Conservation (phyloP, 2,329 filamentous ascomycete species). For the Knoxdaviesia capensis region DNA sequence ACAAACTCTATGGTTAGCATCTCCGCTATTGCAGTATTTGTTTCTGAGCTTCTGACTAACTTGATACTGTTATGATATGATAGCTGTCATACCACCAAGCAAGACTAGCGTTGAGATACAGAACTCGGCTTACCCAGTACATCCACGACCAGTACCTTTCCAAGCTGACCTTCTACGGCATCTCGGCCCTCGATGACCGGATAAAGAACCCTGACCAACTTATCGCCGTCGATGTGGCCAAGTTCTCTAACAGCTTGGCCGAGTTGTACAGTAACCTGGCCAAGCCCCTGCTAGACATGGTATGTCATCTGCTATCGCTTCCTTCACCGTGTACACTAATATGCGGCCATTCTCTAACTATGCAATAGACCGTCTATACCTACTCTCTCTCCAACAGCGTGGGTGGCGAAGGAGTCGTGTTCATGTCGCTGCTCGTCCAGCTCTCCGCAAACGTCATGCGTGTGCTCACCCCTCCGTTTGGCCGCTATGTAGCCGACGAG, state of each 20-base stretch:
- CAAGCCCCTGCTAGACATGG: slow-evolving; percentile 86
- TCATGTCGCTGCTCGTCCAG: slow-evolving; percentile 88
- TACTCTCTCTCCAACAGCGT: slow-evolving; percentile 85
- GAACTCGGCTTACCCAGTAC: slow-evolving; percentile 77
- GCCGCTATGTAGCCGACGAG: slow-evolving; percentile 94
- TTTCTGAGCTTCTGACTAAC: neutral
- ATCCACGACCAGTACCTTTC: slow-evolving; percentile 93
- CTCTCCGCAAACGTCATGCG: slow-evolving; percentile 86
- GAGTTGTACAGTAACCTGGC: slow-evolving; percentile 93
- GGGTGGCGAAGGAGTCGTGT: slow-evolving; percentile 86
- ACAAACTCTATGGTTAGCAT: slow-evolving; percentile 85
- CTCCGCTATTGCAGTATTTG: too few relatives aligned
- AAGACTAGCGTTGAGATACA: slow-evolving; percentile 79
- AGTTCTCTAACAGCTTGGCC: slow-evolving; percentile 86
- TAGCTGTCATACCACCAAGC: slow-evolving; percentile 94
- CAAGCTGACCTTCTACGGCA: slow-evolving; percentile 95
- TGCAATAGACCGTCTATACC: slow-evolving; percentile 61
- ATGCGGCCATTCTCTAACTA: slow-evolving; percentile 8
- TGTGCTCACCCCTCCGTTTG: slow-evolving; percentile 83
- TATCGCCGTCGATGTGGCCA: slow-evolving; percentile 88
- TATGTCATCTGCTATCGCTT: slow-evolving; percentile 14
- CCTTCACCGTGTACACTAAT: neutral
- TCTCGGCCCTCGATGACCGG: slow-evolving; percentile 84
- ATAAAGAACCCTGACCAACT: slow-evolving; percentile 98
- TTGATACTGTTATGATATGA: neutral